phyloP scores from a whole-genome alignment of 768 basidiomycete genomes.

The Termitomyces sp. region DNA sequence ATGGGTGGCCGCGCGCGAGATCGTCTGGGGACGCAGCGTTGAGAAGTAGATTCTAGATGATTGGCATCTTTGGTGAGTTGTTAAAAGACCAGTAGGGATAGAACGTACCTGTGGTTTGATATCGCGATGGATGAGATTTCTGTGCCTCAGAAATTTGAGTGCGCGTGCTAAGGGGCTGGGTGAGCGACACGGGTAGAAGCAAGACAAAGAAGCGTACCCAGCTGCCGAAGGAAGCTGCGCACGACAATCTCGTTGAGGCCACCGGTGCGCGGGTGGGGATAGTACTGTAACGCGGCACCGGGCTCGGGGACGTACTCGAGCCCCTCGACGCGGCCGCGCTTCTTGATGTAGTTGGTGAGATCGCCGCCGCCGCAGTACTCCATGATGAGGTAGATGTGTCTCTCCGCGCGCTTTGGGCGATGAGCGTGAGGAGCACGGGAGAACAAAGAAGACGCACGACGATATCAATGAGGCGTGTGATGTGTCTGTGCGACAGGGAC shows the following conservation, averaged over 20 bases:
- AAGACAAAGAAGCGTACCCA: not conserved
- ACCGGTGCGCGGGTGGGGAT: slow-evolving; percentile 86
- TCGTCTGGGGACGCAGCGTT: slow-evolving; percentile 79
- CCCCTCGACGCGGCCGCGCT: slow-evolving; percentile 87
- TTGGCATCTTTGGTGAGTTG: not conserved
- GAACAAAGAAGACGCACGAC: slow-evolving; percentile 46
- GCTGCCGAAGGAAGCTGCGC: slow-evolving; percentile 39
- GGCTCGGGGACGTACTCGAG: slow-evolving; percentile 75
- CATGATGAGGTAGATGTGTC: slow-evolving; percentile 92
- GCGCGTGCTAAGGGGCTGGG: slow-evolving; percentile 60
- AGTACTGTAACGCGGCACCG: slow-evolving; percentile 72
- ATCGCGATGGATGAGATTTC: slow-evolving; percentile 92
- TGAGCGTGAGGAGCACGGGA: not conserved
- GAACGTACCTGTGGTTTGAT: slow-evolving; percentile 84
- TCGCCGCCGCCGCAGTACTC: slow-evolving; percentile 97
- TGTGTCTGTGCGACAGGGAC: slow-evolving; percentile 86
- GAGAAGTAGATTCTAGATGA: slow-evolving; percentile 77
- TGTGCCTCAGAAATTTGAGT: slow-evolving; percentile 83
- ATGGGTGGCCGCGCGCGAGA: slow-evolving; percentile 79
- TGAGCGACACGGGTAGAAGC: not conserved
- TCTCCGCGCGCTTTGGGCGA: slow-evolving; percentile 55
- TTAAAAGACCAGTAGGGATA: not conserved
- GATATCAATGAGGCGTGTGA: slow-evolving; percentile 90
- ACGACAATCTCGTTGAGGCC: slow-evolving; percentile 89
- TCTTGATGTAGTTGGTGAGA: slow-evolving; percentile 95